Base-by-base conservation (phyloP, 225 moss, liverwort and hornwort species). In the Neckera pumila region DNA sequence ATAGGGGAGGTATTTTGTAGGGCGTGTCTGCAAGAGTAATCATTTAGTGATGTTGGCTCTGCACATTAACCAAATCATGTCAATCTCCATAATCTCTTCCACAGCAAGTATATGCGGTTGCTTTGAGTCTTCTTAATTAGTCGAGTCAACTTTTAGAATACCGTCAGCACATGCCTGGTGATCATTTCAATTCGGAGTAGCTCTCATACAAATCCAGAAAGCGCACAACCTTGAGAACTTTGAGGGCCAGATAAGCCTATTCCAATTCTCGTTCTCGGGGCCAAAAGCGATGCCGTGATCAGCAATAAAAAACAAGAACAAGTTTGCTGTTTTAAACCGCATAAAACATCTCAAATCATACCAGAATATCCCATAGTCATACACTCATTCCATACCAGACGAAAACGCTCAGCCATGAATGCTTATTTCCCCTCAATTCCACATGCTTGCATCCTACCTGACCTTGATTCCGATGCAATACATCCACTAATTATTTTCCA, bases 21-120 rank as follows among this genome's bases (percentile, higher is more conserved):
- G 58, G 67, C 79, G 47, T 57, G 69, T 63, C 89, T 56, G 58
- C 83, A 75, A 75, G 81, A 85, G 67, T 87, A 84, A 85, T 90
- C 92, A 83, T 65, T 87, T 78, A 64, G 57, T 49, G 62, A 89
- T 40, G 76, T 30, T 40, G 80, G 83, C 79, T 90, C 91, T 91
- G 90, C 89, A 90, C 79, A 86, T 72, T 56, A 87, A 72, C 82
- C 76, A 78, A 72, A 84, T 59, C 14, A 79, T 79, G 80, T 57
- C 74, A 88, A 84, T 38, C 25, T 56, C 51, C 81, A 75, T 33
- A 54, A 88, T 77, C 66, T 31, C 80, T 60, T 82, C 45, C 85
- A 31, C 23, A 57, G n/a, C 60, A 45, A 63, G 60, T 23, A 77
- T 19, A 67, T 31, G 53, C 36, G 34, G 26, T 71, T 76, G 54